phyloP scores from a whole-genome alignment of 192 early-diverging fungal genomes.

The Phlyctochytrium arcticum region DNA sequence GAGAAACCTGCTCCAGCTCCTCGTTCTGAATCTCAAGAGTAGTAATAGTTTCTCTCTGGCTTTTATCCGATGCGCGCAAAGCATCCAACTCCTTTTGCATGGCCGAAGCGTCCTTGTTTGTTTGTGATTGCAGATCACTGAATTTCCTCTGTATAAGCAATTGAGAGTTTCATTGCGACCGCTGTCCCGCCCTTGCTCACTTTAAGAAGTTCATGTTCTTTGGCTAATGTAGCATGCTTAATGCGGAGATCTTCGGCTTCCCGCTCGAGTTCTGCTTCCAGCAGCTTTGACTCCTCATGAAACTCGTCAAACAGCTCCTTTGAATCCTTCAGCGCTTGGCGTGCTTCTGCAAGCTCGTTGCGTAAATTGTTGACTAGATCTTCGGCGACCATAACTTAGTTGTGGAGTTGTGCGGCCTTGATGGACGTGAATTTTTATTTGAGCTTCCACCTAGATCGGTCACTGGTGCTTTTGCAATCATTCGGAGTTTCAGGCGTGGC shows the following conservation, averaged over 20 bases:
- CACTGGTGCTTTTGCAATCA: too few species aligned
- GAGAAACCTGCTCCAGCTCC: neutral
- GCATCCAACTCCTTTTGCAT: neutral
- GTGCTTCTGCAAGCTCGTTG: neutral
- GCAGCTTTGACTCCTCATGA: neutral
- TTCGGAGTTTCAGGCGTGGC: too few species aligned
- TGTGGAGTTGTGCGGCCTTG: too few species aligned
- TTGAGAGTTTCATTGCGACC: neutral
- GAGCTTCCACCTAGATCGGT: too few species aligned
- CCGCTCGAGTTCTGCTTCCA: slow-evolving; percentile 2
- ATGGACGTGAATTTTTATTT: too few species aligned
- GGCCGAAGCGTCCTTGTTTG: neutral
- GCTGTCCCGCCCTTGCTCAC: neutral
- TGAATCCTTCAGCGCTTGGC: neutral
- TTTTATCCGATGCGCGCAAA: neutral
- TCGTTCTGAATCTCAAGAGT: neutral
- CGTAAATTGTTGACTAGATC: too few species aligned
- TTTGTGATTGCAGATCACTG: neutral
- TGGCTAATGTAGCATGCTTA: neutral
- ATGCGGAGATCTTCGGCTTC: neutral
- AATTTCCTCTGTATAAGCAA: neutral
- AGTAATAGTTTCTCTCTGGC: neutral
- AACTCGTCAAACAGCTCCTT: slow-evolving; percentile 2
- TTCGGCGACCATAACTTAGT: too few species aligned
- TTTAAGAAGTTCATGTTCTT: neutral